A percentile compares a stretch with the other conserved stretches of the same genome.
These are phyloP conservation scores for Fusarium metavorans DNA, from an alignment of 2,329 filamentous ascomycete species.

Conservation along the genomic window DNA sequence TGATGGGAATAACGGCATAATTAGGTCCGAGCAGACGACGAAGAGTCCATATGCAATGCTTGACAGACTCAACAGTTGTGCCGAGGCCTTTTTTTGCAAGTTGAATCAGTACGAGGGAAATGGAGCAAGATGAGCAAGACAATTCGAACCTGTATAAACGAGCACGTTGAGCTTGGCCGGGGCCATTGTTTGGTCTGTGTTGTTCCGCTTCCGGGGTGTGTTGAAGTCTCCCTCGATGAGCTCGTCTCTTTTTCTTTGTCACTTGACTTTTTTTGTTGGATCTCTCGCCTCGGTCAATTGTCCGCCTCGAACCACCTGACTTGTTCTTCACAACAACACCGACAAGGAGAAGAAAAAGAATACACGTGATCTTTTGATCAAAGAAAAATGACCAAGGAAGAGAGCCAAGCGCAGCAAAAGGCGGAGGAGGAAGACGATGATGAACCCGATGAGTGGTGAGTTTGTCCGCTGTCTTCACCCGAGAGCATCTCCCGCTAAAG, in stretches of 20 bases:
- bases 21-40: slow-evolving; percentile 87
- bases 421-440: slow-evolving; percentile 66
- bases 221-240: not conserved
- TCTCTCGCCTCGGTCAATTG: slow-evolving; percentile 37
- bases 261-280: slow-evolving; percentile 41
- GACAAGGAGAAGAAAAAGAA: not conserved
- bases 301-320: slow-evolving; percentile 41
- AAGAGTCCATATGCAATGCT: slow-evolving; percentile 88
- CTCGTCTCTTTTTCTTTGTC: slow-evolving; percentile 14
- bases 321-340: slow-evolving; percentile 16
- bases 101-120: slow-evolving; percentile 11
- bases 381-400: slow-evolving; percentile 63
- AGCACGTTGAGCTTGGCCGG: slow-evolving; percentile 86
- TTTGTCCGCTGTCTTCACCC: slow-evolving; percentile 9
- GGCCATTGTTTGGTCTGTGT: slow-evolving; percentile 62
- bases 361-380: slow-evolving; percentile 41
- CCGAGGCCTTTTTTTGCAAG: slow-evolving; percentile 73
- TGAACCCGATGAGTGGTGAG: slow-evolving; percentile 95
- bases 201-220: not conserved
- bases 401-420: slow-evolving; percentile 54
- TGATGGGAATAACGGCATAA: slow-evolving; percentile 92
- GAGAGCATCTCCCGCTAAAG: slow-evolving; percentile 17
- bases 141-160: slow-evolving; percentile 83
- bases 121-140: not conserved
- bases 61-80: slow-evolving; percentile 87